A percentile compares a stretch with the other conserved stretches of the same genome.
phyloP scores from a whole-genome alignment of 164 flowering plant species.

The Nymphaea thermarum region DNA sequence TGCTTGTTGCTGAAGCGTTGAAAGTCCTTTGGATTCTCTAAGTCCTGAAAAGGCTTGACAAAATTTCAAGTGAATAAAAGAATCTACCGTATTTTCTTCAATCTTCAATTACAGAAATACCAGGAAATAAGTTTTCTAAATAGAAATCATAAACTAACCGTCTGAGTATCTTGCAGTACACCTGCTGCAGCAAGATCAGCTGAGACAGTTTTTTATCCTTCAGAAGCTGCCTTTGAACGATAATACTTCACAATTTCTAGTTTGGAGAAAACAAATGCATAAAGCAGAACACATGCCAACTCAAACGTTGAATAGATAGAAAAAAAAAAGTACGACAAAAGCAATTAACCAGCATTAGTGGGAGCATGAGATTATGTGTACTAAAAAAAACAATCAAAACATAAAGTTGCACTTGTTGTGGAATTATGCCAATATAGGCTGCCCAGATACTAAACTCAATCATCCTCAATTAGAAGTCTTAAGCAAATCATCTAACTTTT shows the following conservation, averaged over 20 bases:
- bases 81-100: too few species aligned
- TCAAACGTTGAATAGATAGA: conserved; percentile 11
- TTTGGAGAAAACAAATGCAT: conserved; percentile 15
- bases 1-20: conserved; percentile 35
- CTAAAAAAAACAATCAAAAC: background rate
- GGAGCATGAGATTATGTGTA: background rate
- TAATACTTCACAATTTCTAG: conserved; percentile 14
- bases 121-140: too few species aligned
- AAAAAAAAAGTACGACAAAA: conserved; percentile 11
- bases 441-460: too few species aligned
- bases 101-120: too few species aligned
- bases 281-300: conserved; percentile 11
- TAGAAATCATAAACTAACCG: too few species aligned
- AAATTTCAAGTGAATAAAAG: background rate
- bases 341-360: background rate
- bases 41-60: conserved; percentile 11
- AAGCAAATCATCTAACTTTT: too few species aligned
- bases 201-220: conserved; percentile 15
- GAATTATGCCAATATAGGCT: too few species aligned
- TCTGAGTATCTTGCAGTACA: conserved; percentile 3
- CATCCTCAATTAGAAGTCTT: too few species aligned
- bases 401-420: background rate
- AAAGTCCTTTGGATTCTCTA: conserved; percentile 7
- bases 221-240: conserved; percentile 13
- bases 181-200: conserved; percentile 16